These are phyloP conservation scores for Rhodamnia rubescens DNA, from an alignment of 345 rosid genomes.

Conservation along the genomic window DNA sequence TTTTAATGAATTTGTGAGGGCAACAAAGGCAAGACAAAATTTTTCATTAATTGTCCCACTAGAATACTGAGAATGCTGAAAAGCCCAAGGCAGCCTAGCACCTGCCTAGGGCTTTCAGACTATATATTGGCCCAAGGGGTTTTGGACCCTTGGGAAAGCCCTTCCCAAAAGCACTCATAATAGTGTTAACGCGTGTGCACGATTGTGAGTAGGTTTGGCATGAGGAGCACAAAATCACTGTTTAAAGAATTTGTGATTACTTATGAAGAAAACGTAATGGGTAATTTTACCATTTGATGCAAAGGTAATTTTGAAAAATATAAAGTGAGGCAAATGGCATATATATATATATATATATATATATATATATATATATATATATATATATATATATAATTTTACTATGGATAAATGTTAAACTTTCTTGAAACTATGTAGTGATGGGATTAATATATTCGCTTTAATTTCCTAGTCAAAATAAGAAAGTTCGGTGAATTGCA, in stretches of 20 bases:
- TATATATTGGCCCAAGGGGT: background rate
- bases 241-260: background rate
- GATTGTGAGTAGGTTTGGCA: background rate
- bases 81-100: too few relatives aligned
- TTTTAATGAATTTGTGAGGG: background rate
- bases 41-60: too few relatives aligned
- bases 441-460: too few relatives aligned
- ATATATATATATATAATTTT: too few relatives aligned
- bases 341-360: too few relatives aligned
- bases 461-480: too few relatives aligned
- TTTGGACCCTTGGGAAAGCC: background rate
- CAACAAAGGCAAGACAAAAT: background rate
- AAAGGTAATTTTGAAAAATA: background rate
- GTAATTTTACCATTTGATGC: background rate
- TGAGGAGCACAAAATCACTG: background rate
- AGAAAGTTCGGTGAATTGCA: background rate
- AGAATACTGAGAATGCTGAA: too few relatives aligned
- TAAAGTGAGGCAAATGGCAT: background rate
- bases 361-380: too few relatives aligned
- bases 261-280: background rate
- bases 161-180: background rate
- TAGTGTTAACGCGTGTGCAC: background rate
- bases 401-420: too few relatives aligned
- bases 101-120: too few relatives aligned
- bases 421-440: too few relatives aligned